Evolutionary conservation across 108 stramenopile genomes (phyloP).

Genomic region (Nannochloropsis gaditana): DNA sequence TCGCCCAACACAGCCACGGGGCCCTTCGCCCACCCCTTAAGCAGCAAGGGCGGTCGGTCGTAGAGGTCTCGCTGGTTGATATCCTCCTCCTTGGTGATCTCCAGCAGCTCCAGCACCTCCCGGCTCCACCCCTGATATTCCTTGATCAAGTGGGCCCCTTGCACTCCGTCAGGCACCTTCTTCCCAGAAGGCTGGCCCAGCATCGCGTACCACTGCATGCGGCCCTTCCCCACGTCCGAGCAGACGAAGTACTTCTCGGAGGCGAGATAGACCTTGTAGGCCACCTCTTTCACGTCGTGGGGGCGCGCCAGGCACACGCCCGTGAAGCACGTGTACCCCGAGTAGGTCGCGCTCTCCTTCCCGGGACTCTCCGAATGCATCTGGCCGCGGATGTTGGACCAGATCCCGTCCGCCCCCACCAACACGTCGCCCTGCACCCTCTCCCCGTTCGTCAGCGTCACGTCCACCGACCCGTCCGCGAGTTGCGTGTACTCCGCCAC

Average conservation of each 20-base stretch:
- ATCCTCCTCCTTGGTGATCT: slow-evolving; percentile 75
- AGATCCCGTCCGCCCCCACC: slow-evolving; percentile 90
- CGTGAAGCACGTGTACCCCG: slow-evolving; percentile 94
- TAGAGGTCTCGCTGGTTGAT: slow-evolving; percentile 95
- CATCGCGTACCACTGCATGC: slow-evolving; percentile 97
- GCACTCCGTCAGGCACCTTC: slow-evolving; percentile 70
- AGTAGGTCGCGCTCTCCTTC: slow-evolving; percentile 65
- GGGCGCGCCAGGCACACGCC: slow-evolving; percentile 75
- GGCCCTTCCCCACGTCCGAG: slow-evolving; percentile 85
- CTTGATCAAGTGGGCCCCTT: slow-evolving; percentile 21
- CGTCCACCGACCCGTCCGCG: slow-evolving; percentile 62
- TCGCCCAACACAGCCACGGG: slow-evolving; percentile 87
- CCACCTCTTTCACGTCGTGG: slow-evolving; percentile 26
- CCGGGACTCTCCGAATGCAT: slow-evolving; percentile 64
- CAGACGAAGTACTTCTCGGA: slow-evolving; percentile 93
- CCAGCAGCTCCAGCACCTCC: slow-evolving; percentile 82
- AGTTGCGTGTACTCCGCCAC: slow-evolving; percentile 39
- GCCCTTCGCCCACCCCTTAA: slow-evolving; percentile 76
- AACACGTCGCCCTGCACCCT: slow-evolving; percentile 73
- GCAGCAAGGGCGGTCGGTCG: slow-evolving; percentile 81
- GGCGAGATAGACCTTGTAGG: slow-evolving; percentile 92
- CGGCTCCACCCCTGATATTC: slow-evolving; percentile 77
- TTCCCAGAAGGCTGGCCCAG: slow-evolving; percentile 90
- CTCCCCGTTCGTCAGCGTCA: slow-evolving; percentile 68
- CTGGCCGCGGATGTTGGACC: slow-evolving; percentile 83